phyloP scores from a whole-genome alignment of 129 eudicot genomes.

The Pittosporum tobira region DNA sequence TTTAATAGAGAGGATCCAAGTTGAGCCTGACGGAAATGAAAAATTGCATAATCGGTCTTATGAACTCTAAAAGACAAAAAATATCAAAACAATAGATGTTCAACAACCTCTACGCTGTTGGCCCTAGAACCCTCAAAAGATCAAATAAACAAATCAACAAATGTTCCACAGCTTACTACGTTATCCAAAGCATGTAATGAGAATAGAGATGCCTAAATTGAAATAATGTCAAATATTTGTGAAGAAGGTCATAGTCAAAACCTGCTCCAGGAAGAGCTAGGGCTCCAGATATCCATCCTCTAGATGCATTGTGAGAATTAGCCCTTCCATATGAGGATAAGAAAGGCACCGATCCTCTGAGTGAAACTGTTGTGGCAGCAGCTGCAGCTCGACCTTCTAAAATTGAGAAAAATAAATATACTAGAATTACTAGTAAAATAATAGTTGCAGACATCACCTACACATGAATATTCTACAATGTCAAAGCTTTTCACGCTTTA shows the following conservation, averaged over 20 bases:
- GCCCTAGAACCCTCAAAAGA: background rate
- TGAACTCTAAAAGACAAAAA: background rate
- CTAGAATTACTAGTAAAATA: background rate
- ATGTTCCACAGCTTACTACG: background rate
- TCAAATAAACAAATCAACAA: background rate
- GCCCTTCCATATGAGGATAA: slow-evolving; percentile 55
- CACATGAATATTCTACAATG: background rate
- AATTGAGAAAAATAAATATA: background rate
- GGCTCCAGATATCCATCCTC: slow-evolving; percentile 67
- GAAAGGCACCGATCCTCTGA: slow-evolving; percentile 50
- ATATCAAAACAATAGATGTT: background rate
- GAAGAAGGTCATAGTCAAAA: slow-evolving; percentile 6
- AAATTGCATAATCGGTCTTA: background rate
- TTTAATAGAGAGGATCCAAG: background rate
- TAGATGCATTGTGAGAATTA: slow-evolving; percentile 49
- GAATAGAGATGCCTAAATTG: background rate
- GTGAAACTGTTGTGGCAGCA: slow-evolving; percentile 56
- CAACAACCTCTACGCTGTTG: background rate
- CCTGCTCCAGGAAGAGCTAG: slow-evolving; percentile 96
- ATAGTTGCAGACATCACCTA: background rate
- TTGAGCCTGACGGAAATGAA: background rate
- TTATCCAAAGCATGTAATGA: background rate
- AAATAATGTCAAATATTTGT: background rate
- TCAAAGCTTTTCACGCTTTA: background rate
- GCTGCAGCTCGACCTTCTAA: slow-evolving; percentile 70